Base-by-base conservation (phyloP, 2,329 filamentous ascomycete genomes). In the Cladosporium sp. region DNA sequence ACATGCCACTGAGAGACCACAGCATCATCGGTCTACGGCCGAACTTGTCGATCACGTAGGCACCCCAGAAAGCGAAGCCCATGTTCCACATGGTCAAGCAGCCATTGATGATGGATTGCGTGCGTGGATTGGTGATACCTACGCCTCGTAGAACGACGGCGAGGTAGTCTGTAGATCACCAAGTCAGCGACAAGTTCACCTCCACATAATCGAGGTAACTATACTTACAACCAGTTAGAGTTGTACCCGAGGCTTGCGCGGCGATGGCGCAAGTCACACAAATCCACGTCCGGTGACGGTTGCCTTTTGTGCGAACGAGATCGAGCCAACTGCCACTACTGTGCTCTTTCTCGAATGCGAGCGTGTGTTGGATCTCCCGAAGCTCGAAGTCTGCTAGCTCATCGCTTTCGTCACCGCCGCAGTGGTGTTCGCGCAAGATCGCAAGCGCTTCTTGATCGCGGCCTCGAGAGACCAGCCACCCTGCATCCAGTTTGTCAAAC, bases 51-150 rank as follows among this genome's bases (percentile, higher is more conserved):
- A 68, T 66, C 19, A 68, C 60, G 25, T 65, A 62, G 28, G 64
- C 63, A 32, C 58, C 54, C 61, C 63, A 61, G 61, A 82, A 77
- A 3, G 83, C 82, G 25, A 39, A 59, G 3, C 59, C 59, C 59
- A 79, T 80, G 40, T 82, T 83, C 60, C 84, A 84, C 60, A 84
- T 84, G 66, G 84, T 84, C 65, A 86, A 78, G 55, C 65, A 60
- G 25, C 70, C 70, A 49, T 75, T 75, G 60, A 75, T 74, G 25
- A 70, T 62, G 1, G 70, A 66, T 60, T 74, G 71, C 10, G 66
- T 66, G 17, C 62, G 57, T 15, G 63, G 53, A 35, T 66, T 61
- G 32, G 57, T 65, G 32, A 70, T 67, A 13, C 68, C 68, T 39
- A 70, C 66, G n/a, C 54, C 60, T 13, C 65, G 61, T 42, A 71